Evolutionary conservation across 805 yeast genomes (phyloP).

Genomic region (Kregervanrija pseudodelftensis): DNA sequence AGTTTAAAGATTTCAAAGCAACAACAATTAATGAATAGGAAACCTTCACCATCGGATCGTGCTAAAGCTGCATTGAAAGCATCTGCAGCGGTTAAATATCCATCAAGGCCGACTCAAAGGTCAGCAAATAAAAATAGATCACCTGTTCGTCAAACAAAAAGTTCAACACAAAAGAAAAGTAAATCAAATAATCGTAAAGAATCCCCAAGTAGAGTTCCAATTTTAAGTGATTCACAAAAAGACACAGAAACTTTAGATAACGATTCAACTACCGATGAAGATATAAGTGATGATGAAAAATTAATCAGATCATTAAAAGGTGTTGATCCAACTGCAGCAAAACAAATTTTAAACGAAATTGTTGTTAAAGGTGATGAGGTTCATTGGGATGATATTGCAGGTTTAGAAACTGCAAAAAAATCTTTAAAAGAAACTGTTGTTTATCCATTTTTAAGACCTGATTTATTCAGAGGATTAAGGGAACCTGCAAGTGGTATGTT

Average conservation of each 20-base stretch:
- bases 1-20: not conserved
- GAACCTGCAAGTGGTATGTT: constrained; percentile 97
- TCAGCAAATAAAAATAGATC: not conserved
- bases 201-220: constrained; percentile 2
- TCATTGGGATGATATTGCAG: constrained; percentile 93
- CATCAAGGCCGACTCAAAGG: constrained; percentile 12
- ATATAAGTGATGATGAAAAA: constrained; percentile 17
- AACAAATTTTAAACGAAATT: constrained; percentile 81
- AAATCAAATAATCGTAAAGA: not conserved
- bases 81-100: constrained; percentile 25
- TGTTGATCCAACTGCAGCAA: constrained; percentile 71
- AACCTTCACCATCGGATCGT: constrained; percentile 21
- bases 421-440: constrained; percentile 93
- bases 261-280: constrained; percentile 7
- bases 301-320: constrained; percentile 50
- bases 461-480: constrained; percentile 79
- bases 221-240: constrained; percentile 7
- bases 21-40: constrained; percentile 3
- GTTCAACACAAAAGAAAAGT: constrained; percentile 5
- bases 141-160: constrained; percentile 1
- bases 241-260: constrained; percentile 25
- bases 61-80: constrained; percentile 27
- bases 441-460: constrained; percentile 92
- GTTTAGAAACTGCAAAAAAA: constrained; percentile 79
- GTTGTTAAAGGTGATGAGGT: constrained; percentile 87